phyloP scores from a whole-genome alignment of 371 early-diverging fungal species.

The Batkoa obscura region DNA sequence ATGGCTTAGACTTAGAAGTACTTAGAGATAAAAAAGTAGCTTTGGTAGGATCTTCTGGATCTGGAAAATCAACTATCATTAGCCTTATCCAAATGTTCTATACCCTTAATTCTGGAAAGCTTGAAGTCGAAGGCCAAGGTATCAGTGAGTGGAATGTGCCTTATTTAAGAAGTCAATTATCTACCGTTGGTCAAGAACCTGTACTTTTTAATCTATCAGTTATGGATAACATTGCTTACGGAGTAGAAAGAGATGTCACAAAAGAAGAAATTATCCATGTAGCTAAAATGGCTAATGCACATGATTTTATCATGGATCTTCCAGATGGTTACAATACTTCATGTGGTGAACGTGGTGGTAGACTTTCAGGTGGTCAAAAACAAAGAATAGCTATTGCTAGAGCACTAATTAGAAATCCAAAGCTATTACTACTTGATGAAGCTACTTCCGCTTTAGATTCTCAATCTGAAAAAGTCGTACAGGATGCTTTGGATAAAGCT shows the following conservation, averaged over 20 bases:
- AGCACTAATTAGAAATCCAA: constrained; percentile 46
- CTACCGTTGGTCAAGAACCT: constrained; percentile 78
- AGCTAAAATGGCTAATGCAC: constrained; percentile 46
- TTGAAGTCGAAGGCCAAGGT: constrained; percentile 5
- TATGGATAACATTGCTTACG: constrained; percentile 64
- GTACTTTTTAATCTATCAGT: constrained; percentile 66
- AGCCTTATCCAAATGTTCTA: constrained; percentile 17
- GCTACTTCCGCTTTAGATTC: constrained; percentile 72
- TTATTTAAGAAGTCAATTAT: constrained; percentile 45
- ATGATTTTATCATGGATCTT: constrained; percentile 42
- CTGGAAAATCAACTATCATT: constrained; percentile 44
- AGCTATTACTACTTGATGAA: constrained; percentile 65
- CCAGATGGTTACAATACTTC: constrained; percentile 58
- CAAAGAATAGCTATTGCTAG: constrained; percentile 46
- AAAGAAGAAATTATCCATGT: constrained; percentile 38
- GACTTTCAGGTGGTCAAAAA: constrained; percentile 42
- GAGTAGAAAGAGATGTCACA: constrained; percentile 15
- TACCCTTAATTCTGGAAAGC: constrained; percentile 3
- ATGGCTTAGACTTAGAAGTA: constrained; percentile 39
- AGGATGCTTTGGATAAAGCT: constrained; percentile 31
- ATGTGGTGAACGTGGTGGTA: constrained; percentile 56
- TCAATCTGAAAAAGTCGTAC: constrained; percentile 34
- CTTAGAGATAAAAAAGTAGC: constrained; percentile 41
- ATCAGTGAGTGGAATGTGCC: constrained; percentile 19
- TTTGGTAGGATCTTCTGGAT: constrained; percentile 43